Evolutionary conservation across 1,284 basidiomycete species (phyloP).

Genomic region (Cryptococcus depauperatus): DNA sequence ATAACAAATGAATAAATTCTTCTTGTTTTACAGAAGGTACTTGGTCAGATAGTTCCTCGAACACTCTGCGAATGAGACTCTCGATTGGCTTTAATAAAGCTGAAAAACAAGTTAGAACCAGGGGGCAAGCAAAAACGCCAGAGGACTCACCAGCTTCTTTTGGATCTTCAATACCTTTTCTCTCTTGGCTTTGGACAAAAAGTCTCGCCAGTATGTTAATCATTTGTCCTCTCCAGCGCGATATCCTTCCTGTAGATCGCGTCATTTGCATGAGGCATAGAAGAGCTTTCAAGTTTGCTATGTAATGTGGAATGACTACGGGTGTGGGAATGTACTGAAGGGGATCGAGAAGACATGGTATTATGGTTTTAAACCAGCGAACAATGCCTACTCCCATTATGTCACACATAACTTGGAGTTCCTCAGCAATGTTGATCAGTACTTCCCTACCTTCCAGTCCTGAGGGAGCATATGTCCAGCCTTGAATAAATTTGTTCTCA

Average conservation of each 20-base stretch:
- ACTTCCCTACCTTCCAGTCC: slow-evolving; percentile 32
- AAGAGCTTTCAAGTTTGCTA: slow-evolving; percentile 36
- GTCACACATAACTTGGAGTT: slow-evolving; percentile 26
- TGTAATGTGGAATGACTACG: slow-evolving; percentile 23
- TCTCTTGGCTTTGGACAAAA: slow-evolving; percentile 29
- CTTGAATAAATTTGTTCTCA: slow-evolving; percentile 30
- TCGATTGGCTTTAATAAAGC: background rate
- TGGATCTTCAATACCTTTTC: slow-evolving; percentile 10
- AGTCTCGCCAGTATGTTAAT: slow-evolving; percentile 31
- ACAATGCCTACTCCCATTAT: slow-evolving; percentile 31
- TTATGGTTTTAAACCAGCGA: slow-evolving; percentile 41
- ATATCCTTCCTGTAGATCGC: slow-evolving; percentile 22
- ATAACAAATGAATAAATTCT: slow-evolving; percentile 4
- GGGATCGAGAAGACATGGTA: slow-evolving; percentile 38
- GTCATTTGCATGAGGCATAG: slow-evolving; percentile 20
- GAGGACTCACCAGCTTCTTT: slow-evolving; percentile 4
- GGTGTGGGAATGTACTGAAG: slow-evolving; percentile 35
- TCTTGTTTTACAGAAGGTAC: slow-evolving; percentile 7
- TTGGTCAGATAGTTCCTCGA: slow-evolving; percentile 8
- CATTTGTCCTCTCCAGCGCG: slow-evolving; percentile 42
- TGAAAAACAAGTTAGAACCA: too few species aligned
- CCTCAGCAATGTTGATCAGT: slow-evolving; percentile 26
- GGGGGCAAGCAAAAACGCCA: too few species aligned
- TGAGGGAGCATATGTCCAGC: slow-evolving; percentile 39
- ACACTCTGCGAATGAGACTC: slow-evolving; percentile 4